Conservation (phyloP, 139 green algal species). For the Chlorella sorokiniana region DNA sequence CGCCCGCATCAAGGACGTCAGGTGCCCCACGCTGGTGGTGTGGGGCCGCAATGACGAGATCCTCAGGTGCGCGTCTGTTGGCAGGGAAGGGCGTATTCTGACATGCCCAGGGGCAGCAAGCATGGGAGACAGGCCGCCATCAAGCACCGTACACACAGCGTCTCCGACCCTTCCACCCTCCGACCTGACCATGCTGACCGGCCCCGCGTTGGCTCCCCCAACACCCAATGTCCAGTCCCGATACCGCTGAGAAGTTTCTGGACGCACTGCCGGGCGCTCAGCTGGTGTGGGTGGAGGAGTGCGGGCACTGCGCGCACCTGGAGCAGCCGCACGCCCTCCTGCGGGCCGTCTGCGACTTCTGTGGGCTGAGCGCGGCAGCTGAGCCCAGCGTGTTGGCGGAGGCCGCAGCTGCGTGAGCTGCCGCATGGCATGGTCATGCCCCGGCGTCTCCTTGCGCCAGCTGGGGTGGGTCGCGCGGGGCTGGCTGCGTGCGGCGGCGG, state of each 20-base stretch:
- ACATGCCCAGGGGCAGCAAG: too few relatives aligned
- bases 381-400: neutral
- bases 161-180: too few relatives aligned
- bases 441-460: neutral
- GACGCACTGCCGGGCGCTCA: constrained; percentile 52
- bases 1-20: constrained; percentile 1
- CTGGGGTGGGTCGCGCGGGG: neutral
- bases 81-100: neutral
- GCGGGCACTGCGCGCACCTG: constrained; percentile 87
- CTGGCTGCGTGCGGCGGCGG: too few relatives aligned
- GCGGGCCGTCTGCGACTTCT: constrained; percentile 45
- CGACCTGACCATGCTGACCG: neutral
- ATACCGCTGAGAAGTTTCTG: constrained; percentile 63
- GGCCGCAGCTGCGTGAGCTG: neutral
- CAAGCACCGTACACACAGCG: too few relatives aligned
- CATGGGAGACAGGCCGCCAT: too few relatives aligned
- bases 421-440: neutral
- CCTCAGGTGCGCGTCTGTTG: neutral
- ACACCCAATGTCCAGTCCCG: constrained; percentile 14
- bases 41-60: constrained; percentile 94
- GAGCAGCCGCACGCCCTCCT: constrained; percentile 73
- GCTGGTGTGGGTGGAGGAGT: constrained; percentile 78
- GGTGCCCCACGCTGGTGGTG: constrained; percentile 77
- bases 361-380: neutral
- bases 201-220: neutral